A percentile compares a stretch with the other conserved stretches of the same genome.
These are phyloP conservation scores for Scedosporium aurantiacum DNA, from an alignment of 2,329 filamentous ascomycete species.

Conservation along the genomic window DNA sequence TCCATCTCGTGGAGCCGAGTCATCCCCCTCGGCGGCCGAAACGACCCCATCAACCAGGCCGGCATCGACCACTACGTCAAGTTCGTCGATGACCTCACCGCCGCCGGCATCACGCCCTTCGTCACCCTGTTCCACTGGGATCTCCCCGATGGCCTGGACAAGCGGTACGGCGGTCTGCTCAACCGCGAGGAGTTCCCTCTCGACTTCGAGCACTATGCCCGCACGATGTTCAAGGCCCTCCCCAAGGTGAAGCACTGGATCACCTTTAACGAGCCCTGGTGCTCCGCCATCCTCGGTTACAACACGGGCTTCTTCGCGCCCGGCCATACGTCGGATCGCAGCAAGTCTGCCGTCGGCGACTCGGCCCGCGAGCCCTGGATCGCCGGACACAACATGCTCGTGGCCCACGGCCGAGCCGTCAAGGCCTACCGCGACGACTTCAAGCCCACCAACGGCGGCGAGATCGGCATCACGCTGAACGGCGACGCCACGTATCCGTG, in stretches of 20 bases:
- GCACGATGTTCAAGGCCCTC: slow-evolving; percentile 62
- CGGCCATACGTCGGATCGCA: slow-evolving; percentile 67
- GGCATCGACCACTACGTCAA: slow-evolving; percentile 69
- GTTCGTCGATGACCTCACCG: slow-evolving; percentile 67
- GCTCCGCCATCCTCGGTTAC: slow-evolving; percentile 70
- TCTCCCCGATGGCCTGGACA: slow-evolving; percentile 65
- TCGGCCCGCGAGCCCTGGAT: slow-evolving; percentile 70
- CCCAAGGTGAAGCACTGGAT: slow-evolving; percentile 79
- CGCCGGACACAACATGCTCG: slow-evolving; percentile 67
- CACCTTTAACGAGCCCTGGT: slow-evolving; percentile 87
- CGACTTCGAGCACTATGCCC: slow-evolving; percentile 71
- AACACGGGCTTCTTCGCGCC: slow-evolving; percentile 69
- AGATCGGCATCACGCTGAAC: slow-evolving; percentile 83
- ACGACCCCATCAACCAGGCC: slow-evolving; percentile 69
- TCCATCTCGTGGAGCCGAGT: slow-evolving; percentile 78
- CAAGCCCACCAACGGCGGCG: slow-evolving; percentile 57
- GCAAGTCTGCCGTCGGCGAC: slow-evolving; percentile 60
- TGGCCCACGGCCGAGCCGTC: slow-evolving; percentile 71
- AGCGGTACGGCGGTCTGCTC: slow-evolving; percentile 70
- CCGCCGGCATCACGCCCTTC: slow-evolving; percentile 66
- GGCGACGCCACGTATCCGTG: slow-evolving; percentile 76
- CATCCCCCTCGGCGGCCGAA: slow-evolving; percentile 73
- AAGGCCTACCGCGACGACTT: slow-evolving; percentile 77
- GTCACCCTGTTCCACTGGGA: slow-evolving; percentile 87
- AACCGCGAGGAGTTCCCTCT: slow-evolving; percentile 73